phyloP scores from a whole-genome alignment of 768 basidiomycete species.

The Mycena filopes region DNA sequence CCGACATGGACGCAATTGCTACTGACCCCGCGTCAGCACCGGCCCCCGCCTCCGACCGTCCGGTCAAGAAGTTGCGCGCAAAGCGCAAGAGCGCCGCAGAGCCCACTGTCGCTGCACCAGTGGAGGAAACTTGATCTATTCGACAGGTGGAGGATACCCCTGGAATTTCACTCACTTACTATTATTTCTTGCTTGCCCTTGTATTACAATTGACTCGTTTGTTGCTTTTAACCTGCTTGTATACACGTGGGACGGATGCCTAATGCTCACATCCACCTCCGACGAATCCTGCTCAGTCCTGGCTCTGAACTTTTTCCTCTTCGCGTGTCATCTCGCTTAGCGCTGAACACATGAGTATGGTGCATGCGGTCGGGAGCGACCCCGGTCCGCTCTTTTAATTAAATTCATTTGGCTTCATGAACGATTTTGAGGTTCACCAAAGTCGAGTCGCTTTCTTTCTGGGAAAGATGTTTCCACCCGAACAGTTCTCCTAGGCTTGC shows the following conservation, averaged over 20 bases:
- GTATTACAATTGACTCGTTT: slow-evolving; percentile 16
- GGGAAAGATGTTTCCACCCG: too few species aligned
- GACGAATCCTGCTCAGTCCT: not conserved
- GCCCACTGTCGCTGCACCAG: slow-evolving; percentile 9
- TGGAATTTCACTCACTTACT: slow-evolving; percentile 12
- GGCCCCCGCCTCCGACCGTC: not conserved
- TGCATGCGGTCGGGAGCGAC: too few species aligned
- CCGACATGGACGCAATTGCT: not conserved
- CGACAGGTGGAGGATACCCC: slow-evolving; percentile 13
- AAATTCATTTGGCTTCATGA: too few species aligned
- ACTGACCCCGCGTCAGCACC: not conserved
- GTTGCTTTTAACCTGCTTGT: slow-evolving; percentile 20
- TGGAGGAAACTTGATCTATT: slow-evolving; percentile 15
- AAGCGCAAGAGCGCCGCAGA: not conserved
- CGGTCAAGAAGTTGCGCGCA: slow-evolving; percentile 24
- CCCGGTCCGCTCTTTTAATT: too few species aligned
- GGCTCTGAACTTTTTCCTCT: too few species aligned
- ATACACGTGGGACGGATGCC: slow-evolving; percentile 22
- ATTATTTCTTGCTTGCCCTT: slow-evolving; percentile 25
- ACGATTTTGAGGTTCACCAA: too few species aligned
- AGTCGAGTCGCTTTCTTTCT: too few species aligned
- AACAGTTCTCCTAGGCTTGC: too few species aligned
- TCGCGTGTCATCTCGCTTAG: too few species aligned
- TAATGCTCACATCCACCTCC: slow-evolving; percentile 15
- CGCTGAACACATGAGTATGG: too few species aligned